Conservation (phyloP, 1,284 basidiomycete species). For the Trichosporon sp. region DNA sequence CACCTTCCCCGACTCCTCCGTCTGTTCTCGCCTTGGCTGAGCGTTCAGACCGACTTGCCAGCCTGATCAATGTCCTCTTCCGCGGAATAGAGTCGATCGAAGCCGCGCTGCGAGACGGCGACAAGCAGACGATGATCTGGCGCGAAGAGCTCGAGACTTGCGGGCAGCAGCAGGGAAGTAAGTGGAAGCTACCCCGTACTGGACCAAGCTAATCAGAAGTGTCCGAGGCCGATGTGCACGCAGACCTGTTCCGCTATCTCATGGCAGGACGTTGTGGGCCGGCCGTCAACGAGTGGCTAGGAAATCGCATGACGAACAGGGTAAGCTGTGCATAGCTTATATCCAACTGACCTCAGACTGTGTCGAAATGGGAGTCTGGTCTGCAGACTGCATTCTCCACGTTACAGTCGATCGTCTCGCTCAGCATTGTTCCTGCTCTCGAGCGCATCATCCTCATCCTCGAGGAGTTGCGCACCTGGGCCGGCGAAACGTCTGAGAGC, state of each 20-base stretch:
- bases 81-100: slow-evolving; percentile 34
- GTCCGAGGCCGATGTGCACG: slow-evolving; percentile 30
- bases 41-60: slow-evolving; percentile 26
- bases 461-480: slow-evolving; percentile 37
- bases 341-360: slow-evolving; percentile 22
- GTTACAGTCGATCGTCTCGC: slow-evolving; percentile 31
- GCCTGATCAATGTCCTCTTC: slow-evolving; percentile 27
- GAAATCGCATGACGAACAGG: slow-evolving; percentile 38
- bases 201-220: slow-evolving; percentile 17
- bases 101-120: slow-evolving; percentile 30
- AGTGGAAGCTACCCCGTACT: not conserved
- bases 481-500: slow-evolving; percentile 1
- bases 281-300: slow-evolving; percentile 42
- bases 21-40: slow-evolving; percentile 21
- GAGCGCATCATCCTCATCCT: slow-evolving; percentile 38
- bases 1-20: not conserved
- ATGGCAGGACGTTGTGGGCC: slow-evolving; percentile 35
- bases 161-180: slow-evolving; percentile 34
- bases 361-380: slow-evolving; percentile 41
- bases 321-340: slow-evolving; percentile 17
- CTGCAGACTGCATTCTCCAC: slow-evolving; percentile 27
- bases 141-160: slow-evolving; percentile 42
- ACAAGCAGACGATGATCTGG: slow-evolving; percentile 43
- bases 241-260: slow-evolving; percentile 40
- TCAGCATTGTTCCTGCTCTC: slow-evolving; percentile 37